A percentile compares a stretch with the other conserved stretches of the same genome.
phyloP scores from a whole-genome alignment of 306 rosid genomes.

The Argentina anserina region DNA sequence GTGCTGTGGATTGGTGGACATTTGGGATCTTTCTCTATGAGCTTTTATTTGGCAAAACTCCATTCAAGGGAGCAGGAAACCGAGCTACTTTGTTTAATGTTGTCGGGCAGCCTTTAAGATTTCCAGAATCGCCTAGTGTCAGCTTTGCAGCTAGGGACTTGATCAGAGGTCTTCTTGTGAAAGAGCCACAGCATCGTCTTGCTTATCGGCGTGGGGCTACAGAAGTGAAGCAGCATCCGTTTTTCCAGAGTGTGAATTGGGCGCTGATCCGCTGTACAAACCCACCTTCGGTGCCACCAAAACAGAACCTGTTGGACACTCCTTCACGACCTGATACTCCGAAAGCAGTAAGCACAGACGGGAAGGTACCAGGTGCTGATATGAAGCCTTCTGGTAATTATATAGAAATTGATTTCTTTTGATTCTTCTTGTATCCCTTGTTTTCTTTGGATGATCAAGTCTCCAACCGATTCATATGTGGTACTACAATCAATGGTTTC shows the following conservation, averaged over 20 bases:
- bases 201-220: conserved; percentile 94
- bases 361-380: conserved; percentile 54
- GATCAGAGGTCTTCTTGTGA: conserved; percentile 87
- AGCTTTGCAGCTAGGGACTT: conserved; percentile 97
- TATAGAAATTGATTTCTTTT: conserved; percentile 94
- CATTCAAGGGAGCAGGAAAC: conserved; percentile 80
- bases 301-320: conserved; percentile 36
- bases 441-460: conserved; percentile 28
- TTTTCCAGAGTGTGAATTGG: conserved; percentile 90
- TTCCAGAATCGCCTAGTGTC: conserved; percentile 84
- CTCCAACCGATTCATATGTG: conserved; percentile 39
- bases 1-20: conserved; percentile 99
- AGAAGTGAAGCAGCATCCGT: conserved; percentile 89
- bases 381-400: conserved; percentile 89
- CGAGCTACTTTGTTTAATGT: conserved; percentile 93
- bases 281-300: conserved; percentile 77
- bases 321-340: conserved; percentile 20
- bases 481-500: conserved; percentile 31
- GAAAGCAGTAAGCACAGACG: conserved; percentile 33
- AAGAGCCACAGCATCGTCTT: conserved; percentile 95
- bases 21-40: conserved; percentile 93
- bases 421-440: conserved; percentile 25
- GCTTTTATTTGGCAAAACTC: conserved; percentile 90
- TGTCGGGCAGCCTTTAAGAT: conserved; percentile 86
- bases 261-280: conserved; percentile 92